Conservation (phyloP, 2,329 filamentous ascomycete genomes). For the Emmonsiellopsis sp. region DNA sequence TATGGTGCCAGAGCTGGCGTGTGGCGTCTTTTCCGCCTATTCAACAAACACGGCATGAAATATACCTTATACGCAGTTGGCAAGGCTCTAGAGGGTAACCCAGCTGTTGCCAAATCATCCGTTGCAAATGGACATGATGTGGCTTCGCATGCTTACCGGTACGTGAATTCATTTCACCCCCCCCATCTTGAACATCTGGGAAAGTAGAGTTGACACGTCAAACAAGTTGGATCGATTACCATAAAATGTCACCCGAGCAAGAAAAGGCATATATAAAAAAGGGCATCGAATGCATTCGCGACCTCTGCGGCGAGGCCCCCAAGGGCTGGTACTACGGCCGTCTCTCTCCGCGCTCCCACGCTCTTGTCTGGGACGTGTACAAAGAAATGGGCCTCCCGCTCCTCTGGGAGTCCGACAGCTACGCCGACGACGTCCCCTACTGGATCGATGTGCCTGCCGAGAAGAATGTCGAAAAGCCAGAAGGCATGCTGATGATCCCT, state of each 20-base stretch:
- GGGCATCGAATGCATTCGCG: conserved; percentile 33
- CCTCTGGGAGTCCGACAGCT: conserved; percentile 42
- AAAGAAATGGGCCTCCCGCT: conserved; percentile 45
- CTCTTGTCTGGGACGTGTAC: conserved; percentile 41
- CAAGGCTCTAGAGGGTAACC: conserved; percentile 39
- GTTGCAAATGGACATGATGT: conserved; percentile 44
- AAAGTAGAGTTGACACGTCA: background rate
- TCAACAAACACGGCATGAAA: conserved; percentile 41
- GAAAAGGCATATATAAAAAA: conserved; percentile 42
- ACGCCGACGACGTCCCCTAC: conserved; percentile 48
- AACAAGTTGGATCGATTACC: conserved; percentile 39
- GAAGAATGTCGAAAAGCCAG: conserved; percentile 17
- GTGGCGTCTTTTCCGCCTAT: conserved; percentile 43
- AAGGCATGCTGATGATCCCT: conserved; percentile 47
- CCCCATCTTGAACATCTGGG: background rate
- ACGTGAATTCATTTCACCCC: background rate
- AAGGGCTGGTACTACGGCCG: conserved; percentile 44
- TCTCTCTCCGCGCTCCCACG: conserved; percentile 34
- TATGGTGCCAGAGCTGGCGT: conserved; percentile 43
- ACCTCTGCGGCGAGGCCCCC: conserved; percentile 38
- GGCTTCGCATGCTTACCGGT: conserved; percentile 40
- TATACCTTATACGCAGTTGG: conserved; percentile 45
- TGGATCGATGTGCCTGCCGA: conserved; percentile 47
- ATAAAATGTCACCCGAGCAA: conserved; percentile 35
- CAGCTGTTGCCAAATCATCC: conserved; percentile 36